Conservation (phyloP, 2,329 filamentous ascomycete genomes). For the Penicillium sp. region DNA sequence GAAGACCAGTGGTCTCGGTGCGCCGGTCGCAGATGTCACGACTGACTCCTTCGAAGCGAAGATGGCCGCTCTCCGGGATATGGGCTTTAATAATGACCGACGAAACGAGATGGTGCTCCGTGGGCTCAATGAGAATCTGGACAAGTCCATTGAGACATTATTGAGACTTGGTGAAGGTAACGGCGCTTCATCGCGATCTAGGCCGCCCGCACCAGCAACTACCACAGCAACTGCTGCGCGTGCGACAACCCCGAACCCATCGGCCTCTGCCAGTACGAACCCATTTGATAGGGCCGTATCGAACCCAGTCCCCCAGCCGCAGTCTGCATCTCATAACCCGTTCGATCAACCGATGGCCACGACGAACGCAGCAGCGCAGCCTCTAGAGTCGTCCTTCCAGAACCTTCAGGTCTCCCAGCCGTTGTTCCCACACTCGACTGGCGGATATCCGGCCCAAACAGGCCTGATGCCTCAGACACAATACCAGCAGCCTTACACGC, state of each 20-base stretch:
- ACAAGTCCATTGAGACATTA: slow-evolving; percentile 80
- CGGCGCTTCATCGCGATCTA: slow-evolving; percentile 51
- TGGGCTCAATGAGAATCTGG: slow-evolving; percentile 78
- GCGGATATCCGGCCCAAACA: slow-evolving; percentile 53
- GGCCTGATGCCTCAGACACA: slow-evolving; percentile 38
- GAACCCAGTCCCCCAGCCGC: slow-evolving; percentile 32
- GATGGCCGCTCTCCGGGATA: slow-evolving; percentile 72
- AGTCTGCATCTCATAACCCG: slow-evolving; percentile 60
- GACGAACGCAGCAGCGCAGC: slow-evolving; percentile 28
- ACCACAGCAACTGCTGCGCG: slow-evolving; percentile 20
- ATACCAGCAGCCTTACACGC: slow-evolving; percentile 45
- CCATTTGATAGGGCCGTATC: slow-evolving; percentile 61
- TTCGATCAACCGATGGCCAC: slow-evolving; percentile 53
- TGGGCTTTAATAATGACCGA: slow-evolving; percentile 85
- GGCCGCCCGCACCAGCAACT: slow-evolving; percentile 50
- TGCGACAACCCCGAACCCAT: slow-evolving; percentile 30
- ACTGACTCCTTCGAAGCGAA: slow-evolving; percentile 64
- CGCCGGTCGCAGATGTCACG: slow-evolving; percentile 56
- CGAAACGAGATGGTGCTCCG: slow-evolving; percentile 79
- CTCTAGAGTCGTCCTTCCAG: slow-evolving; percentile 69
- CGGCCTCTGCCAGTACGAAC: slow-evolving; percentile 54
- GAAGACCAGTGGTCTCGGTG: slow-evolving; percentile 58
- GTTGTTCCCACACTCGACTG: slow-evolving; percentile 74
- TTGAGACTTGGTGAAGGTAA: slow-evolving; percentile 73
- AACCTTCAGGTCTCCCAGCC: slow-evolving; percentile 69